These are phyloP conservation scores for Elsinoe australis DNA, from an alignment of 2,329 filamentous ascomycete genomes.

Conservation along the genomic window DNA sequence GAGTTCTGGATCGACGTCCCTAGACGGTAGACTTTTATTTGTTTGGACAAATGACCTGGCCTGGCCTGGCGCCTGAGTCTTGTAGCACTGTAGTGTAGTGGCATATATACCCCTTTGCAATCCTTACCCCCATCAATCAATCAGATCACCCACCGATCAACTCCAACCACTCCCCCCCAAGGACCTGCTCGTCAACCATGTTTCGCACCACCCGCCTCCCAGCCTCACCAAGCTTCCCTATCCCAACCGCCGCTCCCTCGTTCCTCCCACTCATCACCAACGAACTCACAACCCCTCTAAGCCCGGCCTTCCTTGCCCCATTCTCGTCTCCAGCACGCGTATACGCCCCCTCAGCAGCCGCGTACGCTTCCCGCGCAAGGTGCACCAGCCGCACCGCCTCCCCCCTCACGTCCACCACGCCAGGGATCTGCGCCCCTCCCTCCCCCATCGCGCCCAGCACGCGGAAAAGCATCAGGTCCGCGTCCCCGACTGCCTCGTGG, in stretches of 20 bases:
- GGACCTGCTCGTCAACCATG: conserved; percentile 5
- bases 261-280: neutral
- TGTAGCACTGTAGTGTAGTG: too few species aligned
- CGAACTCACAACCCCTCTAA: neutral
- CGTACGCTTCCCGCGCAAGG: neutral
- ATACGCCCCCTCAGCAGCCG: neutral
- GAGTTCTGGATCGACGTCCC: conserved; percentile 9
- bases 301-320: neutral
- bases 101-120: conserved; percentile 11
- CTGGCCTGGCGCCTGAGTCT: too few species aligned
- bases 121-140: neutral
- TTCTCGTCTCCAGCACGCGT: conserved; percentile 2
- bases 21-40: too few species aligned
- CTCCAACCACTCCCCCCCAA: neutral
- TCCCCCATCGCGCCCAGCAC: neutral
- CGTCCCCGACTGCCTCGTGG: conserved; percentile 2
- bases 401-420: neutral
- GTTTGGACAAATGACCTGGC: too few species aligned
- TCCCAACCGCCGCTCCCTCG: neutral
- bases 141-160: neutral
- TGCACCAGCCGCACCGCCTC: neutral
- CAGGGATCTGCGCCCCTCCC: neutral
- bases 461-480: neutral
- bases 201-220: neutral
- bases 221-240: neutral